Conservation (phyloP, 129 eudicot genomes). For the Flaveria bidentis region DNA sequence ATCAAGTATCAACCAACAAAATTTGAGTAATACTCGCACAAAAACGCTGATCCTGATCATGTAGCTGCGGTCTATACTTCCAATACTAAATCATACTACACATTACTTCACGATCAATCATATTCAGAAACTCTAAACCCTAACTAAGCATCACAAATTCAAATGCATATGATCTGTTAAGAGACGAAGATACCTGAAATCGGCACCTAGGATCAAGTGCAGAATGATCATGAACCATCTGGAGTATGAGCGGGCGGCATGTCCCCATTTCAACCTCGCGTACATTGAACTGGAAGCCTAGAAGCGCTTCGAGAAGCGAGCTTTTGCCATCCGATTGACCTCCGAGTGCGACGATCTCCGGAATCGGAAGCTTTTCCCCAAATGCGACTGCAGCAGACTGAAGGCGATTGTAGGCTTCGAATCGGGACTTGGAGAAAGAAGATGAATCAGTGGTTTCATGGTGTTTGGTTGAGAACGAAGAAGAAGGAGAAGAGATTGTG, state of each 20-base stretch:
- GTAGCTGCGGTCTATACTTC: neutral
- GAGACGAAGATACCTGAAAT: conserved; percentile 85
- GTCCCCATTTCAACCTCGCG: conserved; percentile 99
- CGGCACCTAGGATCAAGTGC: conserved; percentile 87
- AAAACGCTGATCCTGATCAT: neutral
- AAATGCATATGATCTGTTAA: conserved; percentile 50
- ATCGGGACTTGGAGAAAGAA: conserved; percentile 53
- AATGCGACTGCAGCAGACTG: conserved; percentile 96
- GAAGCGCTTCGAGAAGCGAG: conserved; percentile 90
- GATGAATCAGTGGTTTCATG: conserved; percentile 40
- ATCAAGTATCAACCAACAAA: neutral
- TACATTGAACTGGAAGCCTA: conserved; percentile 91
- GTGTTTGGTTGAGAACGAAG: conserved; percentile 39
- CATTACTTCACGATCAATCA: neutral
- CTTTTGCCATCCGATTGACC: conserved; percentile 99
- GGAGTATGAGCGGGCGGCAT: conserved; percentile 84
- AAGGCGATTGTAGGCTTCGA: conserved; percentile 88
- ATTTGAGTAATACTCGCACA: neutral
- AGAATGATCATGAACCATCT: conserved; percentile 85
- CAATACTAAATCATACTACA: neutral
- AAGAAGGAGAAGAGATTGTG: conserved; percentile 18
- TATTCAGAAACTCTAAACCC: conserved; percentile 1
- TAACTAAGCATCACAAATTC: neutral
- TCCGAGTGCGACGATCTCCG: conserved; percentile 91
- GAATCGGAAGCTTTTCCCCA: conserved; percentile 93